A percentile compares a stretch with the other conserved stretches of the same genome.
Evolutionary conservation across 2,329 filamentous ascomycete genomes (phyloP).

Genomic region (Colletotrichum caudatum): DNA sequence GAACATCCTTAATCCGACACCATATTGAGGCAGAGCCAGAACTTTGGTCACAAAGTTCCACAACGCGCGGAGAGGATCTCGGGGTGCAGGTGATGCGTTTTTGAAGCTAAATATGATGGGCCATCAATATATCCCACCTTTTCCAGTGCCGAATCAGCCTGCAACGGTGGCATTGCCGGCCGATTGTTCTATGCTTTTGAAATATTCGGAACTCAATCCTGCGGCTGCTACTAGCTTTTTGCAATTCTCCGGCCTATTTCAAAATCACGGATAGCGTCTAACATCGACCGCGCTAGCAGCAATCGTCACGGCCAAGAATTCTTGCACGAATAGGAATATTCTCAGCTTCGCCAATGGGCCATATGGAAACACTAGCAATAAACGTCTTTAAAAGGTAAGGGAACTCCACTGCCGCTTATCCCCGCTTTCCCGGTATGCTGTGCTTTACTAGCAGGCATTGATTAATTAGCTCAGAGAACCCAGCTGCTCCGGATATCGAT

Average conservation of each 20-base stretch:
- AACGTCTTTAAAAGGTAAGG: neutral
- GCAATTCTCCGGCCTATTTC: neutral
- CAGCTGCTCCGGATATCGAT: no score
- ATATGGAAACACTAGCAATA: constrained; percentile 22
- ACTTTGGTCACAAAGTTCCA: no score
- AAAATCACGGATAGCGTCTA: no score
- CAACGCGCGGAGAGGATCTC: neutral
- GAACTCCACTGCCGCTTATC: neutral
- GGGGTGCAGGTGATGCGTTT: no score
- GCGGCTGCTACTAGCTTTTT: neutral
- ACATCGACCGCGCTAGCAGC: neutral
- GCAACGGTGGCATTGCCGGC: neutral
- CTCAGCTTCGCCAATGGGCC: neutral
- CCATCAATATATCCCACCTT: neutral
- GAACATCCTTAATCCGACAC: neutral
- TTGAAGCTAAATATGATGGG: neutral
- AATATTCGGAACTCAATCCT: neutral
- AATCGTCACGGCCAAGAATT: neutral
- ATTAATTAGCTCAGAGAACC: no score
- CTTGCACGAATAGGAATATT: constrained; percentile 35
- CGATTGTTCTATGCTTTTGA: neutral
- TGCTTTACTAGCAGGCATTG: constrained; percentile 1
- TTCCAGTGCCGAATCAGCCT: constrained; percentile 5
- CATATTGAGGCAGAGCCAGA: neutral
- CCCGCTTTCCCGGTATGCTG: neutral